Base-by-base conservation (phyloP, 2,329 filamentous ascomycete genomes). In the Cercospora berteroae region DNA sequence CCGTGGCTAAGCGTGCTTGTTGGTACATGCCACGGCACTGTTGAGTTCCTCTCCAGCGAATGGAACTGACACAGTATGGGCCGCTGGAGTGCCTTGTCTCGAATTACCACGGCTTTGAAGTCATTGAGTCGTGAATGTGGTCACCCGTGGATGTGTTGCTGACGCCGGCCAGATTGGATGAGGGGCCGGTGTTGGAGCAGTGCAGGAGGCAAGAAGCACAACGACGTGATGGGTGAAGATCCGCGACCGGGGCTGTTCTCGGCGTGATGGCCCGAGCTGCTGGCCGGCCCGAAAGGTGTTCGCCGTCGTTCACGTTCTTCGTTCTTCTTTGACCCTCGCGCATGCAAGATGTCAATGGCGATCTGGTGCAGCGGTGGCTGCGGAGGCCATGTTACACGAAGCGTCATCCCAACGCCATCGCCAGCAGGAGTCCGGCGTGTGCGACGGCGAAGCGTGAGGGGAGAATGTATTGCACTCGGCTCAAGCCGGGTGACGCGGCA, bases 211-310 rank as follows among this genome's bases (percentile, higher is more conserved):
- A 23, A 48, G 20, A 48, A 48, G 44, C 44, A 48, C 52, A 12
- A 18, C 55, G 55, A 36, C 5, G 16, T 31, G 29, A 12, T 36
- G 55, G 36, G 55, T 36, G 27, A 58, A 58, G 55, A 58, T 33
- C 31, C 16, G 27, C 55, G 31, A 58, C 31, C 55, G 55, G 55
- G 55, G 29, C 59, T 61, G 59, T 61, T 61, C 59, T 61, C 59
- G 59, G 59, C 25, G 39, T 27, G 39, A 61, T 12, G 3, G 27
- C 25, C 59, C 59, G 59, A 42, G 10, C 23, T 13, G 42, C n/a
- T 18, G 33, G n/a, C 27, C 55, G 36, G 59, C 16, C 59, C 59
- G 59, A 61, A 25, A 16, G 27, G 33, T 9, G n/a, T 25, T 59
- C 27, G 33, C n/a, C 56, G 29, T 29, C 12, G 20, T 25, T 27